Evolutionary conservation across 2,329 filamentous ascomycete genomes (phyloP).

Genomic region (Monilinia laxa): DNA sequence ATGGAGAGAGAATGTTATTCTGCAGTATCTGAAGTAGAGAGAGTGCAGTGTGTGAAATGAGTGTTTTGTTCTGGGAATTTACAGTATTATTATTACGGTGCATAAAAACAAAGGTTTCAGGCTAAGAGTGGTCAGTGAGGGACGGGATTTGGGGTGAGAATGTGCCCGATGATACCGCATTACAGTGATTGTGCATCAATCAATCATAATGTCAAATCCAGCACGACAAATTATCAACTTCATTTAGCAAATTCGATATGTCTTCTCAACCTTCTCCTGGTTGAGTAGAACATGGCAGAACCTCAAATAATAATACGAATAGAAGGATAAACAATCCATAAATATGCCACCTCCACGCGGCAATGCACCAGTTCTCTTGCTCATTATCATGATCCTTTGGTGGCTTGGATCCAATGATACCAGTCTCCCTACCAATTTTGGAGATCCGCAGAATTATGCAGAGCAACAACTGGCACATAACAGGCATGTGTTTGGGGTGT

Average conservation of each 20-base stretch:
- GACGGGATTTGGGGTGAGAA: not conserved
- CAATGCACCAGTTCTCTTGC: conserved; percentile 36
- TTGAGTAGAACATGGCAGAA: conserved; percentile 16
- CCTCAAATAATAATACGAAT: not conserved
- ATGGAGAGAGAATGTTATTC: not conserved
- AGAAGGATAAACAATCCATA: not conserved
- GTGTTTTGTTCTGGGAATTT: conserved; percentile 1
- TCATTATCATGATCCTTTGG: conserved; percentile 39
- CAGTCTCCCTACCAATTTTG: conserved; percentile 42
- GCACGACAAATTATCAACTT: not conserved
- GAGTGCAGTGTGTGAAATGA: not conserved
- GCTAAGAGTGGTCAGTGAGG: conserved; percentile 5
- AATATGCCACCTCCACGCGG: conserved; percentile 36
- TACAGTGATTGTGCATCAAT: not conserved
- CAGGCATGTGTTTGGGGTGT: conserved; percentile 51
- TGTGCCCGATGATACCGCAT: conserved; percentile 13
- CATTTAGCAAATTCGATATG: conserved; percentile 4
- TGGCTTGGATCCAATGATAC: conserved; percentile 38
- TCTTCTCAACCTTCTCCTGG: not conserved
- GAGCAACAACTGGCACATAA: conserved; percentile 52
- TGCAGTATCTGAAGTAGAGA: not conserved
- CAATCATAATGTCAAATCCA: not conserved
- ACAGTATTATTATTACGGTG: not conserved
- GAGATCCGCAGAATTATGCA: conserved; percentile 46
- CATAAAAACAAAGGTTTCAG: conserved; percentile 7